Base-by-base conservation (phyloP, 2,329 filamentous ascomycete species). In the Fusarium sp. region DNA sequence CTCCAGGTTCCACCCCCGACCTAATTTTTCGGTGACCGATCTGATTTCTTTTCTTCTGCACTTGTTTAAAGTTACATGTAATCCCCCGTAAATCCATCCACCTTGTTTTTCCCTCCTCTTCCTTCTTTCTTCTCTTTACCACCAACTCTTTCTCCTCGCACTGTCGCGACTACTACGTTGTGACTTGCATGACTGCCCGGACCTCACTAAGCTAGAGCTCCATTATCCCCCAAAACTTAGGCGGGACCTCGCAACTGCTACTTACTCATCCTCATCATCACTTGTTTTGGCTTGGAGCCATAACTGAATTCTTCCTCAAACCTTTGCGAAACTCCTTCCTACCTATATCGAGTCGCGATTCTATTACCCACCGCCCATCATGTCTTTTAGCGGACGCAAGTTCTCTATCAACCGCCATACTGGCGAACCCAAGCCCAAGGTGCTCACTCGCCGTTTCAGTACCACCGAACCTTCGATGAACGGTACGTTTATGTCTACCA, bases 361-460 rank as follows among this genome's bases (percentile, higher is more conserved):
- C 40, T 40, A 50, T 42, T n/a, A 38, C 34, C 14, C n/a, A 45
- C 40, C 54, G 59, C 55, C 77, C 76, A 81, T 74, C 58, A 86
- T 86, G 82, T 87, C 67, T 38, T 70, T 87, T 74, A 80, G 82
- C 77, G 85, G 84, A 64, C 87, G 89, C 81, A 89, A 90, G 78
- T 90, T 90, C 80, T 90, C 88, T 69, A 90, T 91, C 81, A 90
- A 91, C 81, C 85, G 88, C 76, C 87, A 89, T 77, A 90, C 89
- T 55, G 89, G 89, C 74, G 85, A 86, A 43, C 89, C 89, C 64
- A 85, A 88, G 76, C 81, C 83, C 43, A 53, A 53, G 50, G n/a
- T 53, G 50, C 77, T 81, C 40, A 76, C 79, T 45, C 83, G 88
- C 68, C 85, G 88, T 72, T 90, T 89, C 76, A 90, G 87, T 73